Conservation (phyloP, 2,329 filamentous ascomycete species). For the Dactylellina cionopaga region DNA sequence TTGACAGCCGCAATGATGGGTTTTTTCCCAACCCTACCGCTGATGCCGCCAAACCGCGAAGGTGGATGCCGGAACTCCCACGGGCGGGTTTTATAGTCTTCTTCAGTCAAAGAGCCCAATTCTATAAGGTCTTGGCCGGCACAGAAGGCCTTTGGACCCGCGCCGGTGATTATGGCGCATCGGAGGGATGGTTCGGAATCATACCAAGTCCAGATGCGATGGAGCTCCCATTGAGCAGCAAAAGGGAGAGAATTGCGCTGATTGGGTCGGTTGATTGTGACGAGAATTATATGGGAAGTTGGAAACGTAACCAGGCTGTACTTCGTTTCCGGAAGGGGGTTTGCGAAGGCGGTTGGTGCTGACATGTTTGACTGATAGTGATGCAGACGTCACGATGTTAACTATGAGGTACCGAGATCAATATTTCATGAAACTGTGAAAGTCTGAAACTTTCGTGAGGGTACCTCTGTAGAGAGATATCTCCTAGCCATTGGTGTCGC, state of each 20-base stretch:
- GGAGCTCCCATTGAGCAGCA: constrained; percentile 65
- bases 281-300: constrained; percentile 67
- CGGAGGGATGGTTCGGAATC: constrained; percentile 71
- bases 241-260: constrained; percentile 70
- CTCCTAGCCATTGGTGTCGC: not conserved
- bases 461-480: not conserved
- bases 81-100: constrained; percentile 29
- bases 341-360: constrained; percentile 20
- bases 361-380: constrained; percentile 20
- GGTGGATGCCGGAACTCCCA: constrained; percentile 59
- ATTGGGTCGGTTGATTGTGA: constrained; percentile 70
- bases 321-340: constrained; percentile 58
- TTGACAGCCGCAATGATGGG: constrained; percentile 81
- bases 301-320: constrained; percentile 66
- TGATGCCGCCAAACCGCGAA: constrained; percentile 73
- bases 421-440: no score
- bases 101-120: constrained; percentile 13
- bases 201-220: constrained; percentile 69
- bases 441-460: no score
- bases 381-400: not conserved
- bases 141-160: constrained; percentile 72
- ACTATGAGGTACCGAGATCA: not conserved
- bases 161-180: constrained; percentile 71
- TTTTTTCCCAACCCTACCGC: constrained; percentile 74
- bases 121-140: constrained; percentile 75